Percentiles rank a stretch among this genome's conserved stretches.
Conservation (phyloP, 2,329 filamentous ascomycete species). For the Colletotrichum sp. region DNA sequence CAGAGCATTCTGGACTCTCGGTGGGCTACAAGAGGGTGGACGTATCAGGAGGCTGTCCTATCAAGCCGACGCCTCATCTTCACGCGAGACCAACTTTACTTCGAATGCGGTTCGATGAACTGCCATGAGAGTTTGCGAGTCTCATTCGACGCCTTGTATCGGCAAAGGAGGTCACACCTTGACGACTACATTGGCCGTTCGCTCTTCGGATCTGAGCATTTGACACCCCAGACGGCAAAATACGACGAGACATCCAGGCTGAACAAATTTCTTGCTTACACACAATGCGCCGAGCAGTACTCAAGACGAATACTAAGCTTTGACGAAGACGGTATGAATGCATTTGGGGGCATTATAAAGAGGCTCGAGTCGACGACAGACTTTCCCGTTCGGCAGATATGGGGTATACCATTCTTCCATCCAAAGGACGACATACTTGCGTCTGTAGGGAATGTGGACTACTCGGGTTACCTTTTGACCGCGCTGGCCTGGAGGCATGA, state of each 20-base stretch:
- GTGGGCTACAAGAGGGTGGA: conserved; percentile 15
- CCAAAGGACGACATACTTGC: neutral
- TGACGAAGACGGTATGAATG: neutral
- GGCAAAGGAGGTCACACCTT: neutral
- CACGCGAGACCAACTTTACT: conserved; percentile 29
- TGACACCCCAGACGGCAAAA: neutral
- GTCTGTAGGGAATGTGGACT: neutral
- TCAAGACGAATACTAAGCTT: neutral
- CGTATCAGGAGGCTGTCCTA: conserved; percentile 17
- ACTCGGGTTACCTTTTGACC: neutral
- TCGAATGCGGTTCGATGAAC: conserved; percentile 24
- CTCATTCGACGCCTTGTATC: neutral
- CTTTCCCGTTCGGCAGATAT: neutral
- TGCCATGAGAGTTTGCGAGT: neutral
- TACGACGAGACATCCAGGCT: neutral
- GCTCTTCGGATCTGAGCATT: neutral
- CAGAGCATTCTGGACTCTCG: neutral
- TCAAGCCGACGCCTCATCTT: conserved; percentile 28
- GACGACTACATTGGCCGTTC: neutral
- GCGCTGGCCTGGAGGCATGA: neutral
- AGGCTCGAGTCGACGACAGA: neutral
- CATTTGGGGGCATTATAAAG: neutral
- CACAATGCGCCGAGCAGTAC: neutral
- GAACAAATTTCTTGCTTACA: neutral
- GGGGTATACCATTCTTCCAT: neutral